These are phyloP conservation scores for Fraxinus velutina DNA, from an alignment of 305 asterid species.

Conservation along the genomic window DNA sequence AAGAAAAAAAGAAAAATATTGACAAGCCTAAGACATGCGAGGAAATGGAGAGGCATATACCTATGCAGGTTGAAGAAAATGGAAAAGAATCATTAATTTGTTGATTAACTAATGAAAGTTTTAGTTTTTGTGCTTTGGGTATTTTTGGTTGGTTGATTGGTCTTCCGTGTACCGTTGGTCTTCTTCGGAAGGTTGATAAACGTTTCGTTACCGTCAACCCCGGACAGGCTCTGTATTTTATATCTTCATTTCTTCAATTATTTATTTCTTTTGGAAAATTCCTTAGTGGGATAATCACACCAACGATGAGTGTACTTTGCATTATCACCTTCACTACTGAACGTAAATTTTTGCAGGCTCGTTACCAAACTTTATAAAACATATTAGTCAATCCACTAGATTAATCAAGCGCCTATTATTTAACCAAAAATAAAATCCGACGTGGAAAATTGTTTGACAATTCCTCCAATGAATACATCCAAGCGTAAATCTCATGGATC, in stretches of 20 bases:
- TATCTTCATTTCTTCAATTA: background rate
- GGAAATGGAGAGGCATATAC: conserved; percentile 25
- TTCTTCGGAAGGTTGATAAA: conserved; percentile 42
- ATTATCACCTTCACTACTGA: background rate
- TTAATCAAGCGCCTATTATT: no score
- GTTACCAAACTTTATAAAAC: background rate
- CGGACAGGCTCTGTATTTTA: conserved; percentile 27
- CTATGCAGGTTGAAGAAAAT: conserved; percentile 23
- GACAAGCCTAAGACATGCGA: conserved; percentile 35
- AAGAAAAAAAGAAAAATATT: background rate
- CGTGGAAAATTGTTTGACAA: background rate
- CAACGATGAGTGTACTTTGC: background rate
- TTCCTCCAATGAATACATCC: background rate
- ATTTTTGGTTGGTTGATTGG: conserved; percentile 27
- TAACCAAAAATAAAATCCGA: no score
- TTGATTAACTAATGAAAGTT: background rate
- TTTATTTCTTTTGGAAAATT: background rate
- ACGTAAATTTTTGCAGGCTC: background rate
- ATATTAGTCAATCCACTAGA: background rate
- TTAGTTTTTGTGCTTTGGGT: background rate
- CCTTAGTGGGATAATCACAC: background rate
- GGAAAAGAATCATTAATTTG: conserved; percentile 1
- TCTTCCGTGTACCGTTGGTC: conserved; percentile 51
- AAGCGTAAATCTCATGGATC: background rate
- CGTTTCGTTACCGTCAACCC: conserved; percentile 42